Base-by-base conservation (phyloP, 2,329 filamentous ascomycete species). In the Cucurbitaria berberidis region DNA sequence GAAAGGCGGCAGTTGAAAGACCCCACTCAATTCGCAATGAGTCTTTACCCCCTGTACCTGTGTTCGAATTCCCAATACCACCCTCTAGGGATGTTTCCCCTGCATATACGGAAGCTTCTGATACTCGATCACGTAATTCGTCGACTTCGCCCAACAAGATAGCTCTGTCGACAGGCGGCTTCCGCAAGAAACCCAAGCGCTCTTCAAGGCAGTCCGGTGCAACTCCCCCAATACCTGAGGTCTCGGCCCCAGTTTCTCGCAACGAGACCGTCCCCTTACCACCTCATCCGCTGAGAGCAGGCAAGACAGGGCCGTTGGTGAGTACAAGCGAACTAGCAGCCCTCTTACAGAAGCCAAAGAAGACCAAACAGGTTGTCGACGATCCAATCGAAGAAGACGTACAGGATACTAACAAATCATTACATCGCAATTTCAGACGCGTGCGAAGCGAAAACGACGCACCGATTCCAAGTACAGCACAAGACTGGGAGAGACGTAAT, bases 401-500 rank as follows among this genome's bases (percentile, higher is more conserved):
- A 5, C 51, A 52, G 8, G 21, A 34, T 3, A 39, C 48, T 7
- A 24, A 21, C n/a, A 60, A 54, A 39, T 46, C 53, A 3, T 58
- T 62, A 1, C 53, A 47, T 10, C 60, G 64, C 36, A 61, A 54
- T 9, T 67, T 72, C 40, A 51, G 63, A 24, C 69, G 72, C 29
- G 64, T 70, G 1, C 51, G 64, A 21, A 70, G 67, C 42, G 69
- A 66, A 27, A 74, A 73, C 38, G 71, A 74, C 29, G 68, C 69
- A 1, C 68, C 68, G 0, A 69, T 73, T 15, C 68, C 70, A 2
- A 67, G 63, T 19, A 57, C 60, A 11, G 63, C 63, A 30, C 60
- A 63, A 2, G 63, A 63, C 7, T 73, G 72, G 72, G 71, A 71
- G 35, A 53, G 57, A 43, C 46, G 55, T 13, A 73, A 72, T 45